Percentiles rank a stretch among this genome's conserved stretches.
phyloP scores from a whole-genome alignment of 2,329 filamentous ascomycete genomes.

The Cladophialophora carrionii region DNA sequence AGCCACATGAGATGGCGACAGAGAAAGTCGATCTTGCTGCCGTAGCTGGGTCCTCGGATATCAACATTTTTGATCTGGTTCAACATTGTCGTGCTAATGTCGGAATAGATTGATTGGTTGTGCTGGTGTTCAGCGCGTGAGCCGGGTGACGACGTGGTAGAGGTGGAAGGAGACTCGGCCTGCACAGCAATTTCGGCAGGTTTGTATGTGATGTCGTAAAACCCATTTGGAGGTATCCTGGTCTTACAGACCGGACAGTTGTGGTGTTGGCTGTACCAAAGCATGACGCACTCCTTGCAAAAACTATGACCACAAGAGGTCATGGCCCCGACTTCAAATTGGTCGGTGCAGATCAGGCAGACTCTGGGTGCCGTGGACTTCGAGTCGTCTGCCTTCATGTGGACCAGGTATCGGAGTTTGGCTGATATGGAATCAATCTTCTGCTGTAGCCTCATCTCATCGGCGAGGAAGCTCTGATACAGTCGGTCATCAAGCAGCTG shows the following conservation, averaged over 20 bases:
- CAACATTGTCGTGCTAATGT: constrained; percentile 71
- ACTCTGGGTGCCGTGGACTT: constrained; percentile 66
- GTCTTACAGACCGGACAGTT: constrained; percentile 87
- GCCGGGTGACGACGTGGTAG: constrained; percentile 9
- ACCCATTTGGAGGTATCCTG: constrained; percentile 64
- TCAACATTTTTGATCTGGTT: constrained; percentile 82
- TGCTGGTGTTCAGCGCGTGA: constrained; percentile 39
- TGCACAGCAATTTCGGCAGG: constrained; percentile 72
- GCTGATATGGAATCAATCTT: constrained; percentile 67
- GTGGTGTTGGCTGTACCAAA: constrained; percentile 74
- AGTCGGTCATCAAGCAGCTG: constrained; percentile 59
- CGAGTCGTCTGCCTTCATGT: constrained; percentile 61
- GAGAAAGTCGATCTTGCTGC: constrained; percentile 86
- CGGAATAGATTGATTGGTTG: constrained; percentile 69
- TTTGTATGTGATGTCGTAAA: constrained; percentile 85
- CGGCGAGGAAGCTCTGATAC: constrained; percentile 47
- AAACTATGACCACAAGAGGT: constrained; percentile 14
- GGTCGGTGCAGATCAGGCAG: constrained; percentile 82
- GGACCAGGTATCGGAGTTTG: constrained; percentile 74
- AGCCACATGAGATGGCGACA: constrained; percentile 84
- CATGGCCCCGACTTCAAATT: constrained; percentile 70
- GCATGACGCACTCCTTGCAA: constrained; percentile 65
- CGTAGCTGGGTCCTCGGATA: constrained; percentile 68
- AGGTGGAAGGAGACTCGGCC: constrained; percentile 47
- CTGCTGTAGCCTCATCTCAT: constrained; percentile 58